Evolutionary conservation across 345 rosid genomes (phyloP).

Genomic region (Erucastrum elatum): DNA sequence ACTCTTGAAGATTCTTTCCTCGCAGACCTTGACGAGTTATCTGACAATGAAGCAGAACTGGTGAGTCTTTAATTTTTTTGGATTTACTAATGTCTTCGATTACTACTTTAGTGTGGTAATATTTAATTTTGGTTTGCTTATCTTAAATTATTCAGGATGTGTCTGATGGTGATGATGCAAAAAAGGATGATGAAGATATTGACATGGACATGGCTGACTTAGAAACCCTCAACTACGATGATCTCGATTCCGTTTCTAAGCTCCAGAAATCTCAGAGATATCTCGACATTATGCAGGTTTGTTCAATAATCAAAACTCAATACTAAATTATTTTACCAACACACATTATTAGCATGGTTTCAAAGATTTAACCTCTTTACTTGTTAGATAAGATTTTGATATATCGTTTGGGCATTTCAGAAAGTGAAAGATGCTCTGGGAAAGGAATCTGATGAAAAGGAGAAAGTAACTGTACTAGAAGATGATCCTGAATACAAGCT

Average conservation of each 20-base stretch:
- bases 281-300: constrained; percentile 75
- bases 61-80: constrained; percentile 40
- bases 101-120: neutral
- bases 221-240: constrained; percentile 81
- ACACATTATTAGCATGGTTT: no score
- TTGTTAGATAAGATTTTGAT: no score
- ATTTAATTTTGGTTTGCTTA: neutral
- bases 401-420: constrained; percentile 31
- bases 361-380: no score
- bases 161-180: constrained; percentile 57
- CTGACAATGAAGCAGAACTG: constrained; percentile 80
- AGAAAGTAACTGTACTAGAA: constrained; percentile 72
- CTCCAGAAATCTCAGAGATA: constrained; percentile 82
- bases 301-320: no score
- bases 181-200: constrained; percentile 73
- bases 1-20: constrained; percentile 92
- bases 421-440: constrained; percentile 81
- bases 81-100: neutral
- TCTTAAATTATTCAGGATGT: constrained; percentile 53
- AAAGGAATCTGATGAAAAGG: constrained; percentile 60
- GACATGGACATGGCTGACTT: constrained; percentile 77
- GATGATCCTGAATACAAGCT: constrained; percentile 95
- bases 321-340: no score
- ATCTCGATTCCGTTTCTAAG: constrained; percentile 79
- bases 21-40: constrained; percentile 92